Conservation (phyloP, 2,329 filamentous ascomycete genomes). For the Diplodia seriata region DNA sequence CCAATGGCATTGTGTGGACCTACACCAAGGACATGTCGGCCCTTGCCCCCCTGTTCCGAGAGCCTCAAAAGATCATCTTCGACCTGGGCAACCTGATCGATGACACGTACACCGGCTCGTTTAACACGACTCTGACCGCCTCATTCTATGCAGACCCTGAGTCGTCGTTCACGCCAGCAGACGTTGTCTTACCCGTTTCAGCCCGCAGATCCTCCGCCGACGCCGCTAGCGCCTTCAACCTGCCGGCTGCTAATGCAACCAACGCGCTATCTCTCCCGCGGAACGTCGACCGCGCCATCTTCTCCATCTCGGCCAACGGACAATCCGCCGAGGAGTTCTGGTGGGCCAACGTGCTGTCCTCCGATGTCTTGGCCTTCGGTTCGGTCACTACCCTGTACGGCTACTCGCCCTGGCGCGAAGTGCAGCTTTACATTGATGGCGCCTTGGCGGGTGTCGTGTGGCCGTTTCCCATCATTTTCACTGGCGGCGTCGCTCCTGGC, state of each 20-base stretch:
- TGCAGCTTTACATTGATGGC: constrained; percentile 78
- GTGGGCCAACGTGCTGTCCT: constrained; percentile 78
- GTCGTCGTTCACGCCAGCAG: constrained; percentile 56
- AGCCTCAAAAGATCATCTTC: constrained; percentile 77
- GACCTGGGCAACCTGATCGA: constrained; percentile 78
- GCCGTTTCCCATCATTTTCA: constrained; percentile 85
- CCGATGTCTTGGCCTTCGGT: constrained; percentile 66
- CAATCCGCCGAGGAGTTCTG: constrained; percentile 83
- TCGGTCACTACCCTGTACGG: constrained; percentile 66
- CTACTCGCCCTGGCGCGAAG: constrained; percentile 76
- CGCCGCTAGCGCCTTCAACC: constrained; percentile 69
- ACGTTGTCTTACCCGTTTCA: constrained; percentile 71
- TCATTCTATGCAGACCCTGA: constrained; percentile 68
- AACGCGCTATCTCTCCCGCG: constrained; percentile 68
- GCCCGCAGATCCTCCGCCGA: constrained; percentile 58
- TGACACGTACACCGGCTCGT: constrained; percentile 73
- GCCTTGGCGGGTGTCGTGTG: constrained; percentile 75
- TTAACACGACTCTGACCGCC: constrained; percentile 76
- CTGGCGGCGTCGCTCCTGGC: constrained; percentile 77
- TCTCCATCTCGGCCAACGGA: constrained; percentile 78
- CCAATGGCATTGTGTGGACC: constrained; percentile 74
- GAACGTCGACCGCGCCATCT: constrained; percentile 72
- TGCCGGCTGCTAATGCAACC: constrained; percentile 68
- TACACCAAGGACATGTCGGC: constrained; percentile 81
- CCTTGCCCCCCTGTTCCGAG: constrained; percentile 72